phyloP scores from a whole-genome alignment of 345 rosid genomes.

The Viola odorata region DNA sequence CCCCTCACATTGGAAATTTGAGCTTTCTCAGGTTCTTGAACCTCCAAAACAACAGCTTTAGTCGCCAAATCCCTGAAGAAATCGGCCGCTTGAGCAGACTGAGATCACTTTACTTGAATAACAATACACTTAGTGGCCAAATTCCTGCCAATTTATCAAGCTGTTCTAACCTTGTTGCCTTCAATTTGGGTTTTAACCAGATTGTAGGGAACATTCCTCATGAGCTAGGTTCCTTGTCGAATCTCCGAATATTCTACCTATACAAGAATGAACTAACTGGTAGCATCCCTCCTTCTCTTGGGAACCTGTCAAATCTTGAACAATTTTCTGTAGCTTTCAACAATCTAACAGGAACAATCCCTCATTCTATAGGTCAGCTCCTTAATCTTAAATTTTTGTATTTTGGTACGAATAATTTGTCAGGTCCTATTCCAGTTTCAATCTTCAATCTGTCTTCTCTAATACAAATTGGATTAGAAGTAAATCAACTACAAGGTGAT shows the following conservation, averaged over 20 bases:
- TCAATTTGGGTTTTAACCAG: neutral
- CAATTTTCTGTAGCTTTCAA: neutral
- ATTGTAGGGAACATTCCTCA: conserved; percentile 9
- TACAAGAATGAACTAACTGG: neutral
- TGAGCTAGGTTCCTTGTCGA: conserved; percentile 7
- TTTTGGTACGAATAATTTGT: neutral
- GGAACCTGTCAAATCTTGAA: conserved; percentile 5
- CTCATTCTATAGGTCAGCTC: conserved; percentile 16
- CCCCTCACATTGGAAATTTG: conserved; percentile 16
- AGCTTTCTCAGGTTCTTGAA: conserved; percentile 6
- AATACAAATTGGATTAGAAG: neutral
- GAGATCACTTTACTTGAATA: rapidly evolving
- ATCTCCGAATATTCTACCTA: rapidly evolving
- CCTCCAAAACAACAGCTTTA: conserved; percentile 8
- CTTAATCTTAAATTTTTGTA: neutral
- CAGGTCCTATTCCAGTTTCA: conserved; percentile 5
- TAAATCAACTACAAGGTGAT: conserved; percentile 12
- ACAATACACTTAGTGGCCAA: conserved; percentile 1
- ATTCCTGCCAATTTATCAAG: conserved; percentile 18
- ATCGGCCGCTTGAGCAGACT: conserved; percentile 10
- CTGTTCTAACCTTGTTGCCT: neutral
- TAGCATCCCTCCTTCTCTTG: conserved; percentile 3
- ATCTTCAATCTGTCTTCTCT: conserved; percentile 11
- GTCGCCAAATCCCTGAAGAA: conserved; percentile 7
- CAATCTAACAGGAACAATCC: conserved; percentile 6